These are phyloP conservation scores for Rhododendron henanense DNA, from an alignment of 148 eudicot species.

Conservation along the genomic window DNA sequence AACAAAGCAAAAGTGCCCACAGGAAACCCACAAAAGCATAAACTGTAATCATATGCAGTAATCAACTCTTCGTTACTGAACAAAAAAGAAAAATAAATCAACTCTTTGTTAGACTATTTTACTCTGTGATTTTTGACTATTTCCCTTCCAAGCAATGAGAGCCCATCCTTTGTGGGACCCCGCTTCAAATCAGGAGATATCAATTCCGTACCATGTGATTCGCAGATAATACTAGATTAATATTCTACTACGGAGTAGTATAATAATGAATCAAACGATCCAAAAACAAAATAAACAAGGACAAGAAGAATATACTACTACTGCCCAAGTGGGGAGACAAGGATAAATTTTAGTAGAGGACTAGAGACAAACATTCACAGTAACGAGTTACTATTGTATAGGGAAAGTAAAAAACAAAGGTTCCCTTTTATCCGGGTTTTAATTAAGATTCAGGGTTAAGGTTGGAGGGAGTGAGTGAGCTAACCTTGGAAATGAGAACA, in stretches of 20 bases:
- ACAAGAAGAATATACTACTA: constrained; percentile 16
- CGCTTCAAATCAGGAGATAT: constrained; percentile 12
- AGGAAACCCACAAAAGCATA: constrained; percentile 2
- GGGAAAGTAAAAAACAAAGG: background rate
- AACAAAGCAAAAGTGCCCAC: constrained; percentile 12
- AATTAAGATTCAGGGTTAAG: background rate
- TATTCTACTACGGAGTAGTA: background rate
- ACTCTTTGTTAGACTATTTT: background rate
- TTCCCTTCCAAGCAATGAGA: constrained; percentile 11
- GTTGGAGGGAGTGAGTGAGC: background rate
- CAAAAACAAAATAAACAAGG: background rate
- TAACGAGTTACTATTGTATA: background rate
- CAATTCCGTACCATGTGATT: constrained; percentile 51
- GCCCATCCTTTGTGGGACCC: constrained; percentile 23
- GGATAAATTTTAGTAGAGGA: constrained; percentile 14
- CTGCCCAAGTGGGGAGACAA: constrained; percentile 14
- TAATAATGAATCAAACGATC: background rate
- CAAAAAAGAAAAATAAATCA: too few species aligned
- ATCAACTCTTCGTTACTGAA: background rate
- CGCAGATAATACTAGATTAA: constrained; percentile 1
- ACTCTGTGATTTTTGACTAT: constrained; percentile 14
- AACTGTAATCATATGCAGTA: constrained; percentile 28
- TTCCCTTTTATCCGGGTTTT: constrained; percentile 4
- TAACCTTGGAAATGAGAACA: constrained; percentile 89
- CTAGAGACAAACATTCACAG: background rate